These are phyloP conservation scores for Mytilinidion resinicola DNA, from an alignment of 495 filamentous ascomycete species.

Conservation along the genomic window DNA sequence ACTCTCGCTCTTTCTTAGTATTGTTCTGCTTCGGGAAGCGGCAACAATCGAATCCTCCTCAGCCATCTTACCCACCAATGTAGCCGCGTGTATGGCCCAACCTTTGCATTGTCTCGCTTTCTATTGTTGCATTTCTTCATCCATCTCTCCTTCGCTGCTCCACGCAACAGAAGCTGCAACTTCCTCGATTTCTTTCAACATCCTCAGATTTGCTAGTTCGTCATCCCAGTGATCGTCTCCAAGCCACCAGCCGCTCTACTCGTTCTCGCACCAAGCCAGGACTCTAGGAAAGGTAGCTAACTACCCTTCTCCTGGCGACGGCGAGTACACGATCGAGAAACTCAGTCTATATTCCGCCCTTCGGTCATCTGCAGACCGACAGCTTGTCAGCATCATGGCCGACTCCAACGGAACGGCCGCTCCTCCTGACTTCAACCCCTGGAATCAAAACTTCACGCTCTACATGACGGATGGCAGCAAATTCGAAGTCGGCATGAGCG, in stretches of 20 bases:
- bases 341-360: neutral
- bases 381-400: neutral
- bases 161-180: too few species aligned
- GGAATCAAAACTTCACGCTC: constrained; percentile 16
- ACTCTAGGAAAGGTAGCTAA: too few species aligned
- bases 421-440: constrained; percentile 9
- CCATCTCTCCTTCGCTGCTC: neutral
- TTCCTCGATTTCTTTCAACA: too few species aligned
- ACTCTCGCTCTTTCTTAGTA: neutral
- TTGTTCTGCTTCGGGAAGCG: neutral
- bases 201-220: too few species aligned
- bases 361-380: neutral
- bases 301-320: neutral
- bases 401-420: neutral
- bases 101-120: neutral
- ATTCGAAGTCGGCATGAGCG: constrained; percentile 37
- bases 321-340: neutral
- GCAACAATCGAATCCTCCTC: neutral
- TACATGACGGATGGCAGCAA: constrained; percentile 8
- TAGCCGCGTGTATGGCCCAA: too few species aligned
- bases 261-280: too few species aligned
- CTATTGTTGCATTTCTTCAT: neutral
- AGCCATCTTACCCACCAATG: neutral
- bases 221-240: too few species aligned
- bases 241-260: too few species aligned